These are phyloP conservation scores for Tolypocladium pustulatum DNA, from an alignment of 2,329 filamentous ascomycete genomes.

Conservation along the genomic window DNA sequence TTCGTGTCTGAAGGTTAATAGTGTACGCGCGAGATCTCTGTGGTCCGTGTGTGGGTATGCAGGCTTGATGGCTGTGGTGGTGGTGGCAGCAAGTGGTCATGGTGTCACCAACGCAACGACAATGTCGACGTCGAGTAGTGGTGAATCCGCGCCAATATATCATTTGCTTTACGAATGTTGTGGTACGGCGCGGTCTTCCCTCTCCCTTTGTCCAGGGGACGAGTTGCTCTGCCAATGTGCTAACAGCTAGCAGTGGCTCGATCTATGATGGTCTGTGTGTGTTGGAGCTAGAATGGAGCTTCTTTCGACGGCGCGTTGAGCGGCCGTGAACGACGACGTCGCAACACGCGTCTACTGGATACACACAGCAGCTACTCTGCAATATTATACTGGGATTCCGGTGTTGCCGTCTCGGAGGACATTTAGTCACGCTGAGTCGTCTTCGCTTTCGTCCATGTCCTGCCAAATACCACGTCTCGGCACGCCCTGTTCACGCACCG, in stretches of 20 bases:
- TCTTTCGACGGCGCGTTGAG: neutral
- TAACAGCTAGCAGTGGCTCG: neutral
- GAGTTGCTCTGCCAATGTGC: neutral
- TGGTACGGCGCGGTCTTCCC: neutral
- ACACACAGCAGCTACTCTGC: neutral
- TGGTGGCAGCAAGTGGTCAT: neutral
- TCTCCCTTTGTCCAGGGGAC: neutral
- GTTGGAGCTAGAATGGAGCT: neutral
- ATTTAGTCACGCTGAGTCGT: neutral
- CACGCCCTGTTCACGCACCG: neutral
- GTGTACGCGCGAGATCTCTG: neutral
- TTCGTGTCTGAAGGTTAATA: neutral
- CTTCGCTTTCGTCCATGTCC: neutral
- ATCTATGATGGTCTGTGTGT: neutral
- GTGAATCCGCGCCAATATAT: neutral
- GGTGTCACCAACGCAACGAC: neutral
- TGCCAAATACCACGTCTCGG: neutral
- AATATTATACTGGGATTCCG: too few species aligned
- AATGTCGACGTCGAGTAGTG: neutral
- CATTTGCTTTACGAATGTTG: neutral
- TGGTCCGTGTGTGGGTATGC: neutral
- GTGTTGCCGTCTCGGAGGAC: neutral
- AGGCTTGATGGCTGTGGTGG: neutral
- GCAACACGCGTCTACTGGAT: neutral
- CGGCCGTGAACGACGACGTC: neutral